Evolutionary conservation across 768 basidiomycete species (phyloP).

Genomic region (Suillus spraguei): DNA sequence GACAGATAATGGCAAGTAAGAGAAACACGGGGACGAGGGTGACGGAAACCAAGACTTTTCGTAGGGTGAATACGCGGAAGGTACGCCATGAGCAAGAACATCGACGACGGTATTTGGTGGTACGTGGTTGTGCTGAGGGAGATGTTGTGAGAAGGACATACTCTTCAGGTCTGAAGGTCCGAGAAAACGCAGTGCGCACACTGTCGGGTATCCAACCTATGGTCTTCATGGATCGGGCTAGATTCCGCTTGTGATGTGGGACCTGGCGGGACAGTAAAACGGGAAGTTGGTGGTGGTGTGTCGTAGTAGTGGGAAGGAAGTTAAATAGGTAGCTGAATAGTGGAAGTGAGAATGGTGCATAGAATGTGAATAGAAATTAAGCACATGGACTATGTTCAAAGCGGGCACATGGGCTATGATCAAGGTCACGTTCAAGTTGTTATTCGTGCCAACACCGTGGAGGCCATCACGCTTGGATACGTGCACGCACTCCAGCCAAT

Average conservation of each 20-base stretch:
- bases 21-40: conserved; percentile 25
- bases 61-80: conserved; percentile 24
- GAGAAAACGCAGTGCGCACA: conserved; percentile 1
- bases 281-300: not conserved
- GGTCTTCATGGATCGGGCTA: not conserved
- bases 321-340: not conserved
- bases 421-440: not conserved
- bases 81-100: conserved; percentile 16
- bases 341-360: conserved; percentile 4
- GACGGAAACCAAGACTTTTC: conserved; percentile 30
- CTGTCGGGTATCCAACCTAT: conserved; percentile 15
- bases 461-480: too few relatives aligned
- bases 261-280: not conserved
- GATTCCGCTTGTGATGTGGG: not conserved
- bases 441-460: conserved; percentile 1
- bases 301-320: not conserved
- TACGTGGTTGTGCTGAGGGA: not conserved
- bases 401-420: too few relatives aligned
- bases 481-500: not conserved
- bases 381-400: not conserved
- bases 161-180: conserved; percentile 13
- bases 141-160: conserved; percentile 18
- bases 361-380: not conserved
- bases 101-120: conserved; percentile 15
- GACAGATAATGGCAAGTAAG: conserved; percentile 33